Percentiles rank a stretch among this genome's conserved stretches.
Evolutionary conservation across 805 yeast species (phyloP).

Genomic region (Candida vartiovaarae): DNA sequence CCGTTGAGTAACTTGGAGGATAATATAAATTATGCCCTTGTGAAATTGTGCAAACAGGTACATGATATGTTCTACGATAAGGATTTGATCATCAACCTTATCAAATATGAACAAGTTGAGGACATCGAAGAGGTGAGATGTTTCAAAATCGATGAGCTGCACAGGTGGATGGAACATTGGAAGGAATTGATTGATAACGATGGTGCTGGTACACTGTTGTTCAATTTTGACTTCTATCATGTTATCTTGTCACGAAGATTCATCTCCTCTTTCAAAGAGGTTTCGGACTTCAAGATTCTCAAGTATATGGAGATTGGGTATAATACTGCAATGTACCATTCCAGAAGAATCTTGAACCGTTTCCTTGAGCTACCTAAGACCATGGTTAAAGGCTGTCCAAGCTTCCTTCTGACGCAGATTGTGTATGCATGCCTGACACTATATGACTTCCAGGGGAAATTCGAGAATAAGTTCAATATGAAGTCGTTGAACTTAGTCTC

Average conservation of each 20-base stretch:
- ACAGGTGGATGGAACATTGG: constrained; percentile 43
- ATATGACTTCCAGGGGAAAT: constrained; percentile 38
- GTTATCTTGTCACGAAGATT: constrained; percentile 34
- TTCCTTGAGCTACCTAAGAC: constrained; percentile 38
- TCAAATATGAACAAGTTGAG: constrained; percentile 17
- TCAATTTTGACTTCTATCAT: constrained; percentile 42
- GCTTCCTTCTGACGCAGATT: constrained; percentile 42
- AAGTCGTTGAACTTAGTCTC: constrained; percentile 41
- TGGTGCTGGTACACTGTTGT: constrained; percentile 39
- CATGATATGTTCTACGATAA: constrained; percentile 20
- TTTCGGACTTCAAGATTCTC: constrained; percentile 18
- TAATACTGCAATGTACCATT: constrained; percentile 37
- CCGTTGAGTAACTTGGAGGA: constrained; percentile 49
- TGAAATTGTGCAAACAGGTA: constrained; percentile 31
- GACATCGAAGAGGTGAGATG: constrained; percentile 7
- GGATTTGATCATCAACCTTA: constrained; percentile 17
- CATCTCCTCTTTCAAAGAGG: constrained; percentile 24
- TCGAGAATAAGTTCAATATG: constrained; percentile 33
- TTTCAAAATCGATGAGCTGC: constrained; percentile 16
- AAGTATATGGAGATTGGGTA: constrained; percentile 25
- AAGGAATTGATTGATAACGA: constrained; percentile 38
- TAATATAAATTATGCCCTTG: constrained; percentile 44
- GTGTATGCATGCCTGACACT: constrained; percentile 49
- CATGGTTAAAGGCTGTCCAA: constrained; percentile 49
- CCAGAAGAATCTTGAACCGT: constrained; percentile 38